These are phyloP conservation scores for Agaricus bisporus DNA, from an alignment of 768 basidiomycete species.

Conservation along the genomic window DNA sequence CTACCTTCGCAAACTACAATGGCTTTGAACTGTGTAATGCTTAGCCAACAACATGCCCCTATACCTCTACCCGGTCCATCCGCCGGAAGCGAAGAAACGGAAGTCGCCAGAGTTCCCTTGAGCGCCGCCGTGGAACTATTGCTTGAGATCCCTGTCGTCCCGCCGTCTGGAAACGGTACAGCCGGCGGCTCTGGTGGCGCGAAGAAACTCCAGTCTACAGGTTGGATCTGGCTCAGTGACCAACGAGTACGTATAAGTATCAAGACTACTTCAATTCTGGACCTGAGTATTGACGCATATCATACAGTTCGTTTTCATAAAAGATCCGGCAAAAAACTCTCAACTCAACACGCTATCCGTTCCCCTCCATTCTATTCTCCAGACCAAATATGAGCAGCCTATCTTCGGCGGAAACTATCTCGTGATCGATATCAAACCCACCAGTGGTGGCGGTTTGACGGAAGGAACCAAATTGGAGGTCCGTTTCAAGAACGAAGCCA, in stretches of 20 bases:
- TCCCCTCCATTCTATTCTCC: slow-evolving; percentile 58
- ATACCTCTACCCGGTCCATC: slow-evolving; percentile 43
- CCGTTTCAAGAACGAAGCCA: slow-evolving; percentile 57
- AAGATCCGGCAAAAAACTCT: slow-evolving; percentile 21
- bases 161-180: slow-evolving; percentile 32
- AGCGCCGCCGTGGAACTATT: slow-evolving; percentile 51
- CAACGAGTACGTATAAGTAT: slow-evolving; percentile 47
- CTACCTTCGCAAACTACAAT: slow-evolving; percentile 29
- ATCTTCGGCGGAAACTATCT: slow-evolving; percentile 66
- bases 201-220: slow-evolving; percentile 53
- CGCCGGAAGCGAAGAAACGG: slow-evolving; percentile 37
- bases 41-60: slow-evolving; percentile 49
- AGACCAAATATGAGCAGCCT: slow-evolving; percentile 73
- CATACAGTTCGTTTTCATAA: slow-evolving; percentile 58
- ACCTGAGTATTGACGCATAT: not conserved
- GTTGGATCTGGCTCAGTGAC: slow-evolving; percentile 62
- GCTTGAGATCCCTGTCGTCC: slow-evolving; percentile 50
- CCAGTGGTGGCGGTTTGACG: slow-evolving; percentile 59
- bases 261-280: not conserved
- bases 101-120: slow-evolving; percentile 40
- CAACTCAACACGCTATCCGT: slow-evolving; percentile 46
- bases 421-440: slow-evolving; percentile 58
- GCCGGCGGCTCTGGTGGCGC: slow-evolving; percentile 49
- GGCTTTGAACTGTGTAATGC: slow-evolving; percentile 79
- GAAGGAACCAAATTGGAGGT: slow-evolving; percentile 62